Conservation (phyloP, 345 rosid species). For the Arabidopsis arenosa region DNA sequence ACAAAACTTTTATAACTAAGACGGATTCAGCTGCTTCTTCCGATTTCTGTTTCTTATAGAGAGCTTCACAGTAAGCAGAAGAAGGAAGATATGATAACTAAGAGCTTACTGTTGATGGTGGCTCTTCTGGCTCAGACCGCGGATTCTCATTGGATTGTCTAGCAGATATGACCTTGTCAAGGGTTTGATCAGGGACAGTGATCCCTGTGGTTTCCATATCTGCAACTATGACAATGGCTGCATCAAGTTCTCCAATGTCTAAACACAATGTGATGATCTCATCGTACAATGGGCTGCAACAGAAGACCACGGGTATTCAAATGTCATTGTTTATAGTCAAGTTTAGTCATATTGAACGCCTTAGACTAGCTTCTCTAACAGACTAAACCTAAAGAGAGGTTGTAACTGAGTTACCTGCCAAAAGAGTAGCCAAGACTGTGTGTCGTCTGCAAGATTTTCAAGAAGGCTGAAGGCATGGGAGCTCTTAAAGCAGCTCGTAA, state of each 20-base stretch:
- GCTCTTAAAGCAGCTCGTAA: conserved; percentile 82
- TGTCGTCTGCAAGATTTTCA: conserved; percentile 79
- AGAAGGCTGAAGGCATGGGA: conserved; percentile 88
- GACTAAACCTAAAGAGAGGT: not conserved
- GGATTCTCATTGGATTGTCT: conserved; percentile 56
- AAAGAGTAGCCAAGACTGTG: conserved; percentile 78
- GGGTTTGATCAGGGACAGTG: conserved; percentile 64
- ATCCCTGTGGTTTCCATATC: conserved; percentile 85
- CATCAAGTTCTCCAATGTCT: conserved; percentile 88
- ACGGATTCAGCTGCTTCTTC: conserved; percentile 18
- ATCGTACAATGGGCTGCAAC: conserved; percentile 78
- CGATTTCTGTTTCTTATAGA: not conserved
- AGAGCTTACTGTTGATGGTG: conserved; percentile 27
- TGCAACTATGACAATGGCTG: conserved; percentile 87
- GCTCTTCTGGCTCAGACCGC: conserved; percentile 35
- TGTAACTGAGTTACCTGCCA: conserved; percentile 65
- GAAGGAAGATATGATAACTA: conserved; percentile 24
- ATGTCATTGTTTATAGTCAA: conserved; percentile 15
- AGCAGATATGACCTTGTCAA: conserved; percentile 79
- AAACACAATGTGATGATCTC: conserved; percentile 81
- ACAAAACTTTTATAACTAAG: conserved; percentile 26
- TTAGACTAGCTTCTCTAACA: conserved; percentile 1
- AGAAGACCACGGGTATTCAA: conserved; percentile 10
- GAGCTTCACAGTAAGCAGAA: conserved; percentile 5
- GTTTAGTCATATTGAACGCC: not conserved